phyloP scores from a whole-genome alignment of 2,329 filamentous ascomycete species.

The Clonostachys sp. region DNA sequence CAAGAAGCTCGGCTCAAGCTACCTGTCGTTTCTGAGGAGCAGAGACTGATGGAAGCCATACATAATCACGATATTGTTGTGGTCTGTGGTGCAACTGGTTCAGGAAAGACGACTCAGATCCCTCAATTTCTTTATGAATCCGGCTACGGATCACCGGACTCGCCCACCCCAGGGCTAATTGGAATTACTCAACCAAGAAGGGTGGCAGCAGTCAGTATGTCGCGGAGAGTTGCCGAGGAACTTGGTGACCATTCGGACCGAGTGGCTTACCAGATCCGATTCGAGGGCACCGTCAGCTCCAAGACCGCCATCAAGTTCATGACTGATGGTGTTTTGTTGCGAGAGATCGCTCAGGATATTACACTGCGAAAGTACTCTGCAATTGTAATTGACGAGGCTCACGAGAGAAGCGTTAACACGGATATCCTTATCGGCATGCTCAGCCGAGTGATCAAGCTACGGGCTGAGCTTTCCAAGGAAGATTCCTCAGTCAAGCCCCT shows the following conservation, averaged over 20 bases:
- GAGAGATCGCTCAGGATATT: slow-evolving; percentile 88
- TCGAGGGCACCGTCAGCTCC: slow-evolving; percentile 75
- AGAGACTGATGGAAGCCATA: slow-evolving; percentile 96
- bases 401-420: slow-evolving; percentile 95
- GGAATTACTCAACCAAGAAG: slow-evolving; percentile 91
- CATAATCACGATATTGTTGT: slow-evolving; percentile 88
- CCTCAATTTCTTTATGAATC: slow-evolving; percentile 95
- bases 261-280: slow-evolving; percentile 92
- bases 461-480: slow-evolving; percentile 69
- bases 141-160: slow-evolving; percentile 76
- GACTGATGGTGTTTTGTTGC: slow-evolving; percentile 93
- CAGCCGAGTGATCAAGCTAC: slow-evolving; percentile 82
- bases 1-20: slow-evolving; percentile 75
- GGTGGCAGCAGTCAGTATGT: slow-evolving; percentile 96
- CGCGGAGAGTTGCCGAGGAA: slow-evolving; percentile 84
- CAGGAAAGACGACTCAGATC: slow-evolving; percentile 95
- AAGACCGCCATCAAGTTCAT: slow-evolving; percentile 96
- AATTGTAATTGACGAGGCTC: slow-evolving; percentile 93
- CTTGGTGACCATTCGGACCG: slow-evolving; percentile 70
- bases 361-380: slow-evolving; percentile 85
- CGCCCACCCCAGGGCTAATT: slow-evolving; percentile 85
- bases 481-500: slow-evolving; percentile 69
- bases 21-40: slow-evolving; percentile 91
- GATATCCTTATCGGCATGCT: slow-evolving; percentile 98
- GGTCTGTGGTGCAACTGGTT: slow-evolving; percentile 91